Conservation (phyloP, 2,329 filamentous ascomycete species). For the Lasiodiplodia hormozganensis region DNA sequence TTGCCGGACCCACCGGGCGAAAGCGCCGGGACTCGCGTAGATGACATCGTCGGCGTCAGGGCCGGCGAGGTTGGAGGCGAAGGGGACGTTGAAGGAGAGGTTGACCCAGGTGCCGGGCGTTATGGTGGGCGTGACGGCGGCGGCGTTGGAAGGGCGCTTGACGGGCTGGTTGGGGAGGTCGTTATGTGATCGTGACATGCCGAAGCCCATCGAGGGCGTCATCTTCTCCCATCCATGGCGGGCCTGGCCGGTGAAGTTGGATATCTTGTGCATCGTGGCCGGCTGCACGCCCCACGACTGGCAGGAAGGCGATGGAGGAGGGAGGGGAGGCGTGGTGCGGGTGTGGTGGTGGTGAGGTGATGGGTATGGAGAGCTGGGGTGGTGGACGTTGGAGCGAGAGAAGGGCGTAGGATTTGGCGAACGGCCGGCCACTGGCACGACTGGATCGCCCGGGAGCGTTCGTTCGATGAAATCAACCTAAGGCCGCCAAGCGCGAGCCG, state of each 20-base stretch:
- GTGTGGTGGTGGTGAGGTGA: slow-evolving; percentile 29
- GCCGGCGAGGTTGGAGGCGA: slow-evolving; percentile 88
- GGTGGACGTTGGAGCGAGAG: slow-evolving; percentile 31
- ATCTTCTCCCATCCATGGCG: slow-evolving; percentile 73
- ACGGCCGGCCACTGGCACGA: slow-evolving; percentile 17
- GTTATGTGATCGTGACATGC: slow-evolving; percentile 66
- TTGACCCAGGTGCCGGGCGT: slow-evolving; percentile 81
- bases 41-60: slow-evolving; percentile 95
- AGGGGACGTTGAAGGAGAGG: slow-evolving; percentile 96
- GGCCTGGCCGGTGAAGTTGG: slow-evolving; percentile 70
- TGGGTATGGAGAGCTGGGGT: slow-evolving; percentile 30
- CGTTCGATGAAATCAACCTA: slow-evolving; percentile 23
- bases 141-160: slow-evolving; percentile 62
- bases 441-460: slow-evolving; percentile 24
- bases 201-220: slow-evolving; percentile 67
- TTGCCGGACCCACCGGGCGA: slow-evolving; percentile 92
- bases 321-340: slow-evolving; percentile 19
- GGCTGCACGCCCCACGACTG: slow-evolving; percentile 28
- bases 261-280: slow-evolving; percentile 69
- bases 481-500: slow-evolving; percentile 27
- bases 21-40: slow-evolving; percentile 86
- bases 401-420: slow-evolving; percentile 30
- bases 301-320: slow-evolving; percentile 20
- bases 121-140: slow-evolving; percentile 65
- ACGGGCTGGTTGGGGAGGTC: slow-evolving; percentile 60